phyloP scores from a whole-genome alignment of 2,329 filamentous ascomycete genomes.

The Acrocalymma vagum region DNA sequence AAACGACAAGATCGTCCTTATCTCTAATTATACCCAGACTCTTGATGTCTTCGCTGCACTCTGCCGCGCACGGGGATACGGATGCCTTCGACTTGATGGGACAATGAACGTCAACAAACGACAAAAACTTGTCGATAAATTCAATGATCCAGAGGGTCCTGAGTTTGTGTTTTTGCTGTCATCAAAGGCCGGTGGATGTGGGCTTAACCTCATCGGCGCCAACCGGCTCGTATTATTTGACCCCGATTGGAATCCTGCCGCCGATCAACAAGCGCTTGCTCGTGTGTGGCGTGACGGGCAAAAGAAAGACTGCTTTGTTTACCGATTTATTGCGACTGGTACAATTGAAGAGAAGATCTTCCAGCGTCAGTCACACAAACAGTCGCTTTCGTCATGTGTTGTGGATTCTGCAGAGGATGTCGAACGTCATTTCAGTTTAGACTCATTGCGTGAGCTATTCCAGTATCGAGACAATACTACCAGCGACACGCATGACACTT shows the following conservation, averaged over 20 bases:
- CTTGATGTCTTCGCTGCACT: conserved; percentile 93
- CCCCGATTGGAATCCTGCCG: conserved; percentile 93
- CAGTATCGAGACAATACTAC: conserved; percentile 85
- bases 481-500: conserved; percentile 97
- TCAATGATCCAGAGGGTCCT: conserved; percentile 89
- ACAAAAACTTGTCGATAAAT: conserved; percentile 95
- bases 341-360: conserved; percentile 99
- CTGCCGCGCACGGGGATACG: conserved; percentile 85
- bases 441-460: conserved; percentile 91
- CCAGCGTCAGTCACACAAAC: conserved; percentile 97
- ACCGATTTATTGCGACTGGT: conserved; percentile 97
- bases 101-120: conserved; percentile 98
- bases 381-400: conserved; percentile 93
- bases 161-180: conserved; percentile 97
- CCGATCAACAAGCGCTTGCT: conserved; percentile 95
- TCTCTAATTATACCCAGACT: conserved; percentile 97
- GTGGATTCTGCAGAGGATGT: conserved; percentile 97
- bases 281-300: conserved; percentile 99
- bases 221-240: conserved; percentile 97
- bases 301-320: conserved; percentile 99
- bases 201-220: conserved; percentile 92
- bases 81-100: conserved; percentile 87
- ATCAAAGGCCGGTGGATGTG: conserved; percentile 95
- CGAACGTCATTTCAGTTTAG: conserved; percentile 92
- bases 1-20: conserved; percentile 98